Percentiles rank a stretch among this genome's conserved stretches.
Evolutionary conservation across 768 basidiomycete species (phyloP).

Genomic region (Solioccasus polychromus): DNA sequence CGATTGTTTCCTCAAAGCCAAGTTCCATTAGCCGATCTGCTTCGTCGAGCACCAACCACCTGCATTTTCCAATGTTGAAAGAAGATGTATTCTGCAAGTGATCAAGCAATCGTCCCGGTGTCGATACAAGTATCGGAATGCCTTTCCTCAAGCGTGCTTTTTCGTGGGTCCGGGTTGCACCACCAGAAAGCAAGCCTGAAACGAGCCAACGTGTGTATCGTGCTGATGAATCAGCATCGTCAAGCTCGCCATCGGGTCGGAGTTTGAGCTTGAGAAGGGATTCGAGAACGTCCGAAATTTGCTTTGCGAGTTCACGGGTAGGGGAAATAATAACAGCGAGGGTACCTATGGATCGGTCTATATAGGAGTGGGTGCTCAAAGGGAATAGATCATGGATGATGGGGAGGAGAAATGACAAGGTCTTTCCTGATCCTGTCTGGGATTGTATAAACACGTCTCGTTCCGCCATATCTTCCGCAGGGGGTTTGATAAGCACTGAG

Average conservation of each 20-base stretch:
- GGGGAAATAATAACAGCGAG: conserved; percentile 93
- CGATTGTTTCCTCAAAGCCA: conserved; percentile 95
- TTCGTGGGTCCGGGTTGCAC: conserved; percentile 92
- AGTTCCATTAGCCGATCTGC: conserved; percentile 97
- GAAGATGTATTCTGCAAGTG: conserved; percentile 94
- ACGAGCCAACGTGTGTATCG: conserved; percentile 88
- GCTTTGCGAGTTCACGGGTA: conserved; percentile 93
- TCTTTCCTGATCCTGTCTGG: conserved; percentile 97
- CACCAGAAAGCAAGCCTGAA: conserved; percentile 89
- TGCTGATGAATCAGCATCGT: conserved; percentile 41
- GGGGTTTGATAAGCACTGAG: conserved; percentile 53
- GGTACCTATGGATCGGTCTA: conserved; percentile 93
- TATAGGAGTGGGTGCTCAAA: conserved; percentile 84
- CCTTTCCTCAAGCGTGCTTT: conserved; percentile 95
- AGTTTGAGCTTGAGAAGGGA: conserved; percentile 73
- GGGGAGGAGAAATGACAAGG: conserved; percentile 87
- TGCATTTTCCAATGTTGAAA: conserved; percentile 89
- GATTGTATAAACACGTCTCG: conserved; percentile 92
- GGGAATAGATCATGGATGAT: conserved; percentile 94
- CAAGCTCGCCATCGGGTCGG: conserved; percentile 52
- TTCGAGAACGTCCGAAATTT: conserved; percentile 95
- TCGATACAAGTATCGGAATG: conserved; percentile 90
- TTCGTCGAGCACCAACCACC: conserved; percentile 96
- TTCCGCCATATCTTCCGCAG: conserved; percentile 35
- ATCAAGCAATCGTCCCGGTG: conserved; percentile 92